A percentile compares a stretch with the other conserved stretches of the same genome.
These are phyloP conservation scores for Thermothielavioides terrestris DNA, from an alignment of 495 filamentous ascomycete genomes.

Conservation along the genomic window DNA sequence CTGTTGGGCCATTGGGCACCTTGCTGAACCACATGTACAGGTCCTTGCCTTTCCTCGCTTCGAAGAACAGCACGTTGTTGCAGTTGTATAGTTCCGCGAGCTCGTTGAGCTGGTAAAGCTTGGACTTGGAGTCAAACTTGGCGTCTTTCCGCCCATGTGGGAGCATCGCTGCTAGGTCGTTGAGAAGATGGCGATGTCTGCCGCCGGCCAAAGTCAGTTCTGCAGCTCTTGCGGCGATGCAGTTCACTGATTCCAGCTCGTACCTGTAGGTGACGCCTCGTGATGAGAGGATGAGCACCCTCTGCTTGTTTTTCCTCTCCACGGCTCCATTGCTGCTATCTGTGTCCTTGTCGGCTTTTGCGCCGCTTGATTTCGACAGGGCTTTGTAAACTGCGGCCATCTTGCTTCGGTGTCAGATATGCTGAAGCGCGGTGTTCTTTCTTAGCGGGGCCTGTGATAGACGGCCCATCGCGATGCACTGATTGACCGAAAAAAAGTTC, in stretches of 20 bases:
- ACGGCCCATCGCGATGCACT: neutral
- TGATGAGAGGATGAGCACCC: slow-evolving; percentile 82
- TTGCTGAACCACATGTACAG: slow-evolving; percentile 90
- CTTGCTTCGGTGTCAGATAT: slow-evolving; percentile 18
- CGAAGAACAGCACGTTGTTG: slow-evolving; percentile 96
- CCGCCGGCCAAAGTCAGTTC: neutral
- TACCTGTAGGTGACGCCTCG: slow-evolving; percentile 83
- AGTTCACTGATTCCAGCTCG: neutral
- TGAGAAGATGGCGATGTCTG: slow-evolving; percentile 86
- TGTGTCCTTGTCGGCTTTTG: slow-evolving; percentile 24
- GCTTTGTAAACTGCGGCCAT: slow-evolving; percentile 97
- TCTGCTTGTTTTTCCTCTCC: slow-evolving; percentile 55
- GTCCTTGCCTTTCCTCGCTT: slow-evolving; percentile 91
- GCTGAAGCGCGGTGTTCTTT: neutral
- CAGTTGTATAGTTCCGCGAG: slow-evolving; percentile 96
- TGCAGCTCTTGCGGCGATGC: neutral
- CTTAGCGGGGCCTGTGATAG: slow-evolving; percentile 6
- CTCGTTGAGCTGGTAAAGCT: slow-evolving; percentile 88
- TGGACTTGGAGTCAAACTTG: slow-evolving; percentile 93
- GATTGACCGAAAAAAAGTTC: slow-evolving; percentile 19
- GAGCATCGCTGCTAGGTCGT: slow-evolving; percentile 80
- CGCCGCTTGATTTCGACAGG: slow-evolving; percentile 59
- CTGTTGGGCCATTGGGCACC: slow-evolving; percentile 87
- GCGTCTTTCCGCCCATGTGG: slow-evolving; percentile 90
- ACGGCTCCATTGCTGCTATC: slow-evolving; percentile 34